Percentiles rank a stretch among this genome's conserved stretches.
Conservation (phyloP, 2,329 filamentous ascomycete species). For the Cercospora zeae-maydis region DNA sequence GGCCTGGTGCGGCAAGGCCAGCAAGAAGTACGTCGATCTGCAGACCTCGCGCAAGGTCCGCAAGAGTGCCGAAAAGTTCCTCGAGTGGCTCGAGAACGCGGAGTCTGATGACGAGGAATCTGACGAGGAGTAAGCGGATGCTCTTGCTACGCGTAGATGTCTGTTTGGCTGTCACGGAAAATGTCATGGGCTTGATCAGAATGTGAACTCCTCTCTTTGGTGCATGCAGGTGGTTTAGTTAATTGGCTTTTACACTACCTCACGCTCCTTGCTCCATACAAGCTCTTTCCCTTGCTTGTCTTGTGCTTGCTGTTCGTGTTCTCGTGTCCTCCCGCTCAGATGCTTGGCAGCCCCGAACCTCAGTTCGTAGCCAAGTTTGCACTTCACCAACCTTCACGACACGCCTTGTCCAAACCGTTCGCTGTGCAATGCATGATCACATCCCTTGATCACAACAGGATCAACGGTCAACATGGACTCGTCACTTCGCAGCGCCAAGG, state of each 20-base stretch:
- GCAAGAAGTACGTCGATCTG: conserved; percentile 96
- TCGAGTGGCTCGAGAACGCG: conserved; percentile 73
- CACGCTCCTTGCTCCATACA: conserved; percentile 6
- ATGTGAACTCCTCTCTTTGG: conserved; percentile 15
- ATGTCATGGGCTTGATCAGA: conserved; percentile 11
- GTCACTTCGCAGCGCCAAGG: conserved; percentile 42
- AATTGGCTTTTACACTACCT: conserved; percentile 10
- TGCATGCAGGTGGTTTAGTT: conserved; percentile 5
- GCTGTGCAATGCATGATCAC: background rate
- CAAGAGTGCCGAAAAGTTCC: conserved; percentile 89
- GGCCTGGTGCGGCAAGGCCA: conserved; percentile 90
- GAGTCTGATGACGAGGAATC: conserved; percentile 33
- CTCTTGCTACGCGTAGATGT: background rate
- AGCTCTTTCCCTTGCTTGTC: background rate
- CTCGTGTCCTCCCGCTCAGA: background rate
- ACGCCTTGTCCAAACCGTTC: background rate
- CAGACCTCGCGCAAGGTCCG: conserved; percentile 89
- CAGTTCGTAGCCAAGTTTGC: background rate
- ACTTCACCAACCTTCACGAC: background rate
- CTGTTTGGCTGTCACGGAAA: conserved; percentile 6
- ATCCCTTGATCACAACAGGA: conserved; percentile 23
- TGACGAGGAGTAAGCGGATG: conserved; percentile 19
- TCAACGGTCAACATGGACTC: conserved; percentile 37
- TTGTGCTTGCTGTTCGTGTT: background rate
- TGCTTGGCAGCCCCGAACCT: background rate